Evolutionary conservation across 371 early-diverging fungal genomes (phyloP).

Genomic region (Syncephalis plumigaleata): DNA sequence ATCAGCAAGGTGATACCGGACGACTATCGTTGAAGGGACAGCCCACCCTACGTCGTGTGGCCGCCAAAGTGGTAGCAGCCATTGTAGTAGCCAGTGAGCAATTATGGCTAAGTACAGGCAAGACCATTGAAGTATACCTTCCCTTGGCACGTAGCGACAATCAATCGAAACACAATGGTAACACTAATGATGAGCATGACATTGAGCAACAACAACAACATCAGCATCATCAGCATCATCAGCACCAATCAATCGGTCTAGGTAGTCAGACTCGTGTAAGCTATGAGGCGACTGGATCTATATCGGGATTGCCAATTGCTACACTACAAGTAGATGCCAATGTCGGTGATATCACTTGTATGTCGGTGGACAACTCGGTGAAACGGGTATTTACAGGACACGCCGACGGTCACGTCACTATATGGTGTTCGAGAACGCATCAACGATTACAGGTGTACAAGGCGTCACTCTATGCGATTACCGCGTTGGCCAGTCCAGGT

Average conservation of each 20-base stretch:
- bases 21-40: not conserved
- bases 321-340: not conserved
- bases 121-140: not conserved
- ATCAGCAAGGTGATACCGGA: not conserved
- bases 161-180: no score
- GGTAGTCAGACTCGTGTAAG: not conserved
- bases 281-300: no score
- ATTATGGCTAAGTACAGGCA: not conserved
- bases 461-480: constrained; percentile 48
- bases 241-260: no score
- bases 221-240: no score
- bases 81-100: not conserved
- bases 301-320: not conserved
- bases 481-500: constrained; percentile 35
- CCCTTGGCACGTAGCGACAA: no score
- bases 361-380: constrained; percentile 27
- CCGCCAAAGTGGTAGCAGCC: not conserved
- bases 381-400: constrained; percentile 47
- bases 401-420: constrained; percentile 60
- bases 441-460: constrained; percentile 24
- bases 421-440: constrained; percentile 40
- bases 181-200: no score
- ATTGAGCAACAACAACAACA: no score
- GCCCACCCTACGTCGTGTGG: not conserved
- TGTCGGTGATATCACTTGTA: constrained; percentile 32